A percentile compares a stretch with the other conserved stretches of the same genome.
Conservation (phyloP, 768 basidiomycete genomes). For the Suillus placidus region DNA sequence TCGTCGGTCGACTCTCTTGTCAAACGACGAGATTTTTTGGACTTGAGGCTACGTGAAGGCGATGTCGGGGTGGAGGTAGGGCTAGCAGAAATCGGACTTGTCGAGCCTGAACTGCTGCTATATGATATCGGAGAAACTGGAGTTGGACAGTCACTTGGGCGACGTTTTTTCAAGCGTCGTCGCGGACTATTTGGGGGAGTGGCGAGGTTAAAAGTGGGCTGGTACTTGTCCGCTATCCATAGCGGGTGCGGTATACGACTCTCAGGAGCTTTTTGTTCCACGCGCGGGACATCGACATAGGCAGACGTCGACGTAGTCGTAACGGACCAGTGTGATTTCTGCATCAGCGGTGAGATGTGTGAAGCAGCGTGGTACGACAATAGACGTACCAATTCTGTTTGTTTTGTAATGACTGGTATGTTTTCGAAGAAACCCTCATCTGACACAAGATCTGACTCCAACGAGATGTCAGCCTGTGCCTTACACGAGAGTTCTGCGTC, state of each 20-base stretch:
- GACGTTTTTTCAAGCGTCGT: constrained; percentile 35
- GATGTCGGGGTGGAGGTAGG: constrained; percentile 4
- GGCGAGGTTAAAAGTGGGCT: constrained; percentile 16
- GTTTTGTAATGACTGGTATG: not conserved
- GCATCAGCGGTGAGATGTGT: not conserved
- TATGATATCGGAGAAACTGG: constrained; percentile 4
- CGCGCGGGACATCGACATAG: constrained; percentile 23
- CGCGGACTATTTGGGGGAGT: constrained; percentile 23
- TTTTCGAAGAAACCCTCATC: constrained; percentile 21
- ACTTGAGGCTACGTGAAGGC: constrained; percentile 21
- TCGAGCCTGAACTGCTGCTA: constrained; percentile 4
- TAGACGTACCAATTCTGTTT: constrained; percentile 21
- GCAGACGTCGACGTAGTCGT: constrained; percentile 39
- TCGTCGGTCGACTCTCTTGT: constrained; percentile 19
- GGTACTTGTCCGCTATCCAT: constrained; percentile 5
- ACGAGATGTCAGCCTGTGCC: constrained; percentile 4
- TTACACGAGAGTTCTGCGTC: constrained; percentile 24
- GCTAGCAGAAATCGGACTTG: constrained; percentile 8
- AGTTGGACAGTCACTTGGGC: constrained; percentile 18
- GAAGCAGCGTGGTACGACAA: not conserved
- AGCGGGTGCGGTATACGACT: not conserved
- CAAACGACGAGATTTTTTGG: constrained; percentile 22
- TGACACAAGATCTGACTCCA: constrained; percentile 24
- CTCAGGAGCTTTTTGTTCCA: not conserved
- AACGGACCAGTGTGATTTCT: constrained; percentile 40